Conservation (phyloP, 495 filamentous ascomycete genomes). For the Talaromyces ruber region DNA sequence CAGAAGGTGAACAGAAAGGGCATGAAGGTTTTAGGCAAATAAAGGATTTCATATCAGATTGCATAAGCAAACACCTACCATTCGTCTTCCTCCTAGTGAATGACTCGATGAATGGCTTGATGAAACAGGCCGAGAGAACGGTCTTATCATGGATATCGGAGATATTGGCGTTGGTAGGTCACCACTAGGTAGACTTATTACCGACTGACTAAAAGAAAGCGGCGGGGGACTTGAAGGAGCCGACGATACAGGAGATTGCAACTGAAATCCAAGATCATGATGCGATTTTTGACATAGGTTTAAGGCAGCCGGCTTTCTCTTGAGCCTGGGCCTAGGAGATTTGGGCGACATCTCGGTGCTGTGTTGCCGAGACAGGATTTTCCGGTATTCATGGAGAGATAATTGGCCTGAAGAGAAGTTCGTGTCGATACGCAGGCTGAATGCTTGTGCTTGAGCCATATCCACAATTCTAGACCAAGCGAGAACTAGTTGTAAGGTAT, state of each 20-base stretch:
- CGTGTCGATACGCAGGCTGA: background rate
- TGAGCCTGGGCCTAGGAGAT: slow-evolving; percentile 20
- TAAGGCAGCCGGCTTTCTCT: slow-evolving; percentile 24
- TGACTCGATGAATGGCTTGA: background rate
- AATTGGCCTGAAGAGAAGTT: slow-evolving; percentile 14
- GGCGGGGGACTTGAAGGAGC: slow-evolving; percentile 32
- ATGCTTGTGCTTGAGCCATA: background rate
- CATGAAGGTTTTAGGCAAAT: background rate
- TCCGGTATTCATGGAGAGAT: slow-evolving; percentile 27
- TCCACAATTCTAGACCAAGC: background rate
- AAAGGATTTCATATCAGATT: background rate
- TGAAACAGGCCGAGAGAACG: background rate
- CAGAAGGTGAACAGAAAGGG: background rate
- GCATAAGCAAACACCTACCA: background rate
- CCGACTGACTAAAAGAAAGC: slow-evolving; percentile 32
- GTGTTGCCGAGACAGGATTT: slow-evolving; percentile 21
- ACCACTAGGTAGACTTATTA: background rate
- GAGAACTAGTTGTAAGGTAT: background rate
- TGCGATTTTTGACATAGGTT: slow-evolving; percentile 14
- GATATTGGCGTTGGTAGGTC: slow-evolving; percentile 4
- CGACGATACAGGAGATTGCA: slow-evolving; percentile 22
- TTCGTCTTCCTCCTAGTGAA: background rate
- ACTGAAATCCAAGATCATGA: slow-evolving; percentile 4
- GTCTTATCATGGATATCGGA: background rate
- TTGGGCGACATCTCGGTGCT: slow-evolving; percentile 18